Percentiles rank a stretch among this genome's conserved stretches.
phyloP scores from a whole-genome alignment of 768 basidiomycete species.

The Xanthoconium purpureum region DNA sequence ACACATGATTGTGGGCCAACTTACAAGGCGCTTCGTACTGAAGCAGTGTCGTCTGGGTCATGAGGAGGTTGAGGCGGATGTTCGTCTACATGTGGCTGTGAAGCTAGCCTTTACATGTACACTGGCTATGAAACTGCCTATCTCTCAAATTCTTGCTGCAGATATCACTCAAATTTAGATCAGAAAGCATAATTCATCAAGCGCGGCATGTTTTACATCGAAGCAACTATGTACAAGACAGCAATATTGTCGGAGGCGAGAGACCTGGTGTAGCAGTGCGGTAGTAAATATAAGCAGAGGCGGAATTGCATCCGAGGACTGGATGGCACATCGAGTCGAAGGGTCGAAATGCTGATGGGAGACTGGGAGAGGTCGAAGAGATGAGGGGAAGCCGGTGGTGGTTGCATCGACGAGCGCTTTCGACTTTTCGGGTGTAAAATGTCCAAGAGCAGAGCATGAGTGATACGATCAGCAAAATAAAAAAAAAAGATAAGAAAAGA shows the following conservation, averaged over 20 bases:
- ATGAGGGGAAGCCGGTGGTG: conserved; percentile 15
- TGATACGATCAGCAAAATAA: conserved; percentile 32
- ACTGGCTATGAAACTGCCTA: background rate
- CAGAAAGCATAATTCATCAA: conserved; percentile 13
- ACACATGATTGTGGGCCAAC: conserved; percentile 28
- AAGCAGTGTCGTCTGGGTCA: conserved; percentile 70
- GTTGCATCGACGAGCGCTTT: conserved; percentile 24
- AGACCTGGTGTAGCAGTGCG: conserved; percentile 22
- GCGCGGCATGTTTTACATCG: conserved; percentile 25
- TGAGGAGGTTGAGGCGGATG: conserved; percentile 26
- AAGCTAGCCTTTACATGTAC: background rate
- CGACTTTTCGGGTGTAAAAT: conserved; percentile 24
- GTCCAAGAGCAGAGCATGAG: conserved; percentile 26
- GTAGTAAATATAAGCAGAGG: conserved; percentile 18
- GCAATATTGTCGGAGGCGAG: conserved; percentile 17
- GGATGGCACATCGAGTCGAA: conserved; percentile 23
- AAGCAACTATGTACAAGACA: conserved; percentile 30
- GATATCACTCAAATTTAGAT: background rate
- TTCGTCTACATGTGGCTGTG: conserved; percentile 26
- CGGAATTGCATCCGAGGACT: conserved; percentile 19
- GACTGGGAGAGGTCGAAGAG: conserved; percentile 10
- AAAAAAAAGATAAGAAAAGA: conserved; percentile 25
- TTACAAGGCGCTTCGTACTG: conserved; percentile 86
- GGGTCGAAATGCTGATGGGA: conserved; percentile 15
- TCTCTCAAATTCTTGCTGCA: background rate